Conservation (phyloP, 2,329 filamentous ascomycete genomes). For the Pseudogymnoascus verrucosus region DNA sequence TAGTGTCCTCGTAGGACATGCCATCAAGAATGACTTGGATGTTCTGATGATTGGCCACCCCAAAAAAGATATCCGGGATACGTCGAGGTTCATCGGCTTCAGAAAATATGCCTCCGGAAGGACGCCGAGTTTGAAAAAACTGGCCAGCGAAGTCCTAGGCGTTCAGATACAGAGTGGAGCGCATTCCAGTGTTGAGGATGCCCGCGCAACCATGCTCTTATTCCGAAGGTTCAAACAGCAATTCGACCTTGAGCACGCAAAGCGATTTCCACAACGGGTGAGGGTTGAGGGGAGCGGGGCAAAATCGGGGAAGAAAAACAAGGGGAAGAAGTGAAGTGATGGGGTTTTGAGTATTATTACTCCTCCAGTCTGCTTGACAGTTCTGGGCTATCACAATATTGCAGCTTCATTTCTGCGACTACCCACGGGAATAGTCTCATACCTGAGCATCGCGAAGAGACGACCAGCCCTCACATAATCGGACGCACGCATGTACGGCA, state of each 20-base stretch:
- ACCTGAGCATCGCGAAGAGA: background rate
- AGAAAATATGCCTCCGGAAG: slow-evolving; percentile 58
- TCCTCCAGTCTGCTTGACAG: background rate
- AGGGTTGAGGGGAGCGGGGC: background rate
- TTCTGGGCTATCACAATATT: background rate
- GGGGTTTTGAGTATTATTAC: background rate
- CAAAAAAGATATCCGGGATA: slow-evolving; percentile 72
- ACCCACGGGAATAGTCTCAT: background rate
- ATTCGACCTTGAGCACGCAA: slow-evolving; percentile 75
- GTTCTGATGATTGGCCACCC: slow-evolving; percentile 74
- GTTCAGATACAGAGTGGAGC: slow-evolving; percentile 56
- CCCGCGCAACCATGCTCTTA: slow-evolving; percentile 79
- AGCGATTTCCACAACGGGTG: slow-evolving; percentile 47
- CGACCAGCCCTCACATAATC: background rate
- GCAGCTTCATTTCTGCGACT: background rate
- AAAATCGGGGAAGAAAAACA: slow-evolving; percentile 28
- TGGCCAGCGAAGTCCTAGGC: slow-evolving; percentile 49
- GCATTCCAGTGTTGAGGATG: slow-evolving; percentile 69
- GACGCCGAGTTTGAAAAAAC: slow-evolving; percentile 56
- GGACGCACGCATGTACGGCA: too few species aligned
- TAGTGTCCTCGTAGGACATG: slow-evolving; percentile 74
- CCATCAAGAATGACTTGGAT: slow-evolving; percentile 67
- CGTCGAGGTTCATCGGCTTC: slow-evolving; percentile 68
- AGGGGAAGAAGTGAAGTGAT: slow-evolving; percentile 31
- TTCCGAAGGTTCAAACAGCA: slow-evolving; percentile 75